phyloP scores from a whole-genome alignment of 192 early-diverging fungal genomes.

The Coemansia sp. region DNA sequence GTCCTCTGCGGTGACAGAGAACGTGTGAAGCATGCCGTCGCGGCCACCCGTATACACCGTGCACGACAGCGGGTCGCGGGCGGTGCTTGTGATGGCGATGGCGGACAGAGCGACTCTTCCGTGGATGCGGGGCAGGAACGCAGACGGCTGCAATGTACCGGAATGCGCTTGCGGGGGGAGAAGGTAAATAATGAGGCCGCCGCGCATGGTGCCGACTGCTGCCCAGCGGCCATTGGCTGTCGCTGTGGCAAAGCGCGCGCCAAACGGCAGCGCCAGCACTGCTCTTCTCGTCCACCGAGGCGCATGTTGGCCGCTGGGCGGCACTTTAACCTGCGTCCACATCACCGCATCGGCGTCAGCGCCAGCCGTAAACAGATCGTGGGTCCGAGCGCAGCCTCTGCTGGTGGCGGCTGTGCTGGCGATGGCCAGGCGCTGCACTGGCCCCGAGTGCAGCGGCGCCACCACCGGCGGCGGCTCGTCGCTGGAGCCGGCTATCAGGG shows the following conservation, averaged over 20 bases:
- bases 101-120: conserved; percentile 6
- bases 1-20: neutral
- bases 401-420: too few relatives aligned
- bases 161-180: too few relatives aligned
- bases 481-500: neutral
- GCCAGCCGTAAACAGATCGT: conserved; percentile 5
- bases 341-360: neutral
- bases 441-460: neutral
- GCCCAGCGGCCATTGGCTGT: conserved; percentile 11
- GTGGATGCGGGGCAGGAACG: conserved; percentile 6
- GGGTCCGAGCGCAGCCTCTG: neutral
- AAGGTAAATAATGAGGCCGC: conserved; percentile 13
- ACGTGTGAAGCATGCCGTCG: conserved; percentile 24
- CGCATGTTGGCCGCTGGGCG: too few relatives aligned
- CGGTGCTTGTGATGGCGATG: neutral
- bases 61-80: neutral
- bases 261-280: neutral
- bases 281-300: conserved; percentile 1
- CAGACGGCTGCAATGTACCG: neutral
- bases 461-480: neutral
- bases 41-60: conserved; percentile 21
- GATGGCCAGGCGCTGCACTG: neutral
- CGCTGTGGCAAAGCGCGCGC: conserved; percentile 11
- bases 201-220: conserved; percentile 15
- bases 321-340: conserved; percentile 8